Base-by-base conservation (phyloP, 2,329 filamentous ascomycete species). In the Knoxdaviesia proteae region DNA sequence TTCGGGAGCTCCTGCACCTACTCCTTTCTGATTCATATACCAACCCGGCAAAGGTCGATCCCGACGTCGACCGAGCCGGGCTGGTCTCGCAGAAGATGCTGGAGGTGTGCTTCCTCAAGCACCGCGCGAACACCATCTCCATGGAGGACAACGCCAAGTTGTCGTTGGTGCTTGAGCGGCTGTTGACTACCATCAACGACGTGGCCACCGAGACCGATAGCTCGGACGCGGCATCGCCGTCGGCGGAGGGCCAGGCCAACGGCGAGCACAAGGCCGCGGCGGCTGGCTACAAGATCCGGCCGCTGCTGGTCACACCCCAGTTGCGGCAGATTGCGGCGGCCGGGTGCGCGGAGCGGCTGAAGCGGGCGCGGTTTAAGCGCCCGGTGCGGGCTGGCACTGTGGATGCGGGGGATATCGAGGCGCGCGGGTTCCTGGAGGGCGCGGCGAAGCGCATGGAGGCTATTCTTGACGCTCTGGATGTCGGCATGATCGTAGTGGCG, bases 141-240 rank as follows among this genome's bases (percentile, higher is more conserved):
- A 56, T 69, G 1, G 67, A 72, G 20, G 80, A 84, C 47, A 87
- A 90, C 50, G 76, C 77, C 32, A 81, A 80, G 54, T 64, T 87
- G 35, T 77, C 77, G 2, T 58, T 87, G 7, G 56, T 81, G 32
- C 60, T 84, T 0, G 83, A 88, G 58, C 65, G 65, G 8, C 20
- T 41, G 34, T 31, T 41, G 34, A 34, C 41, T 20, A 38, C 38
- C 20, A 20, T 41, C 20, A 20, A 20, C 20, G 20, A 20, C 20
- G 20, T 20, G 20, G 20, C 20, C 20, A 20, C 20, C 20, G 20
- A 20, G 20, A 20, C 20, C 20, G 20, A 20, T 2, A 20, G 20
- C 20, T 3, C 20, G 20, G 20, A 20, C 20, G 20, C 20, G 20
- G 20, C 20, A 20, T 20, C 20, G 20, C 20, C 20, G 20, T 20